phyloP scores from a whole-genome alignment of 805 yeast species.

The Sugiyamaella qingdaonensis region DNA sequence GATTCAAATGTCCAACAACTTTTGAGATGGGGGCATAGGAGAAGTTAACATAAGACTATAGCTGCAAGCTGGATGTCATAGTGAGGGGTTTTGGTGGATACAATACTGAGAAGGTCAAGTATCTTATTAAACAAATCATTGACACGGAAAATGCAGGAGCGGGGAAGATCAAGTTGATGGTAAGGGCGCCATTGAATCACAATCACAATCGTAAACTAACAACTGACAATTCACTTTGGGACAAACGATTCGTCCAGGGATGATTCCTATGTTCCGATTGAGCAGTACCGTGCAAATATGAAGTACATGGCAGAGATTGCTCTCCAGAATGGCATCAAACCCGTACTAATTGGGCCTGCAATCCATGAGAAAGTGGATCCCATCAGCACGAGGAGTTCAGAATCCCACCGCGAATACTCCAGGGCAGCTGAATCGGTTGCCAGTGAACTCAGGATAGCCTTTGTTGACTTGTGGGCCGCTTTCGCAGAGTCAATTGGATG shows the following conservation, averaged over 20 bases:
- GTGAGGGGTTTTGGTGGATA: conserved; percentile 79
- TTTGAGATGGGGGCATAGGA: too few relatives aligned
- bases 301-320: conserved; percentile 40
- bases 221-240: conserved; percentile 71
- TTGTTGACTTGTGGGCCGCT: conserved; percentile 49
- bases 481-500: conserved; percentile 42
- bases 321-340: conserved; percentile 41
- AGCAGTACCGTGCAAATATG: conserved; percentile 47
- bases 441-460: conserved; percentile 45
- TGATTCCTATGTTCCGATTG: conserved; percentile 47
- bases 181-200: too few relatives aligned
- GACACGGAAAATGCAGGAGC: conserved; percentile 41
- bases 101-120: conserved; percentile 56
- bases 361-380: conserved; percentile 34
- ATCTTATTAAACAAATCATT: conserved; percentile 47
- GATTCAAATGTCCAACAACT: too few relatives aligned
- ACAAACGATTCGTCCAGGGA: conserved; percentile 62
- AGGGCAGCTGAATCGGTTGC: conserved; percentile 50
- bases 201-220: too few relatives aligned
- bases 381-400: conserved; percentile 34
- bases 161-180: conserved; percentile 30
- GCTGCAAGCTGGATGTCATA: conserved; percentile 59
- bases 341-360: conserved; percentile 62
- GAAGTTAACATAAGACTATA: conserved; percentile 5
- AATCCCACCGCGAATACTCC: conserved; percentile 45